Conservation (phyloP, 2,329 filamentous ascomycete genomes). For the Botrytis elliptica region DNA sequence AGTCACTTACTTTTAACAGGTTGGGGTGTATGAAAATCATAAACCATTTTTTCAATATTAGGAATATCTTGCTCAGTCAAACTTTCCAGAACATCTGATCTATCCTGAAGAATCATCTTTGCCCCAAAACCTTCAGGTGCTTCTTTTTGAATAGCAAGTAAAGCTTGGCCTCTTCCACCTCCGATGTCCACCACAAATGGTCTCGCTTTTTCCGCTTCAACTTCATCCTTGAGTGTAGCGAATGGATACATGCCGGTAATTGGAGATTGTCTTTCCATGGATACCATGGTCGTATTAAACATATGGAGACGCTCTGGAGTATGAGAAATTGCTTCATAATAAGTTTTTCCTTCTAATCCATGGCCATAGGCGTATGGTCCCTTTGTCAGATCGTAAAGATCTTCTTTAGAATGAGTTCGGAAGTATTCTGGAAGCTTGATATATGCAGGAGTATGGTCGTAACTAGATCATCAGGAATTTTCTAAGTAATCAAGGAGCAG, state of each 20-base stretch:
- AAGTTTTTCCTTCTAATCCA: slow-evolving; percentile 27
- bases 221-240: background rate
- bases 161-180: slow-evolving; percentile 30
- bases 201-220: slow-evolving; percentile 25
- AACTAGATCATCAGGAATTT: background rate
- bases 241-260: slow-evolving; percentile 25
- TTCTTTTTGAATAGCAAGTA: slow-evolving; percentile 35
- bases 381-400: background rate
- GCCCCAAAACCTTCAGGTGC: slow-evolving; percentile 23
- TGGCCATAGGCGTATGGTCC: background rate
- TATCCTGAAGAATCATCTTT: slow-evolving; percentile 37
- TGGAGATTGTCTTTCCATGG: slow-evolving; percentile 20
- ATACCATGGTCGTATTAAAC: background rate
- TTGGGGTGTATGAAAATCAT: slow-evolving; percentile 37
- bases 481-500: background rate
- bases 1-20: slow-evolving; percentile 31
- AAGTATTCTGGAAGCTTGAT: background rate
- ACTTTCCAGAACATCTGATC: slow-evolving; percentile 31
- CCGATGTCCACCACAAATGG: slow-evolving; percentile 32
- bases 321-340: slow-evolving; percentile 28
- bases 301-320: background rate
- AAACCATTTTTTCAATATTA: slow-evolving; percentile 34
- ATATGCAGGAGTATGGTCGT: background rate
- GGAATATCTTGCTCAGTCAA: slow-evolving; percentile 31
- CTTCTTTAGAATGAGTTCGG: background rate